These are phyloP conservation scores for Annulohypoxylon bovei DNA, from an alignment of 495 filamentous ascomycete species.

Conservation along the genomic window DNA sequence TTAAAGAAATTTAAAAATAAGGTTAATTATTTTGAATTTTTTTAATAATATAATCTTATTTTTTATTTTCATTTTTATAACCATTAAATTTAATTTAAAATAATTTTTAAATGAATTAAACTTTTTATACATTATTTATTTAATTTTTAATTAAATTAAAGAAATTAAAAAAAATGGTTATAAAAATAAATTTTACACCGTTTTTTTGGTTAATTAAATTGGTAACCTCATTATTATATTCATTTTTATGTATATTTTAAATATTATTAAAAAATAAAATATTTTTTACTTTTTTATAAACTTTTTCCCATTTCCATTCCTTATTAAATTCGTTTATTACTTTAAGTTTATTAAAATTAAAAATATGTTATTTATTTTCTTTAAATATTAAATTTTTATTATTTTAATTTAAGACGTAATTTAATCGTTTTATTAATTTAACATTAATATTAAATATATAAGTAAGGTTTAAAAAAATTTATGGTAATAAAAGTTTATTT, in stretches of 20 bases:
- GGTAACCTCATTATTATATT: neutral
- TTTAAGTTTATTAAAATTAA: neutral
- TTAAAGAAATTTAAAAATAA: neutral
- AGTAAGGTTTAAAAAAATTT: neutral
- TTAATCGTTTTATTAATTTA: neutral
- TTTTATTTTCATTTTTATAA: neutral
- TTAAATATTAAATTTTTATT: neutral
- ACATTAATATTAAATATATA: neutral
- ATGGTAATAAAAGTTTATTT: neutral
- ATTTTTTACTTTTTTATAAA: neutral
- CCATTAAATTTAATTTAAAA: neutral
- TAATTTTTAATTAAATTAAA: neutral
- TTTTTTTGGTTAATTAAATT: neutral
- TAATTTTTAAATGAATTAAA: neutral
- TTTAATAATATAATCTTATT: neutral
- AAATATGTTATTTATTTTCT: neutral
- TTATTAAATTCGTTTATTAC: neutral
- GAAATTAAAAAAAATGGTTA: neutral
- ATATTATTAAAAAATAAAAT: neutral
- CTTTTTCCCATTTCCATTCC: too few relatives aligned
- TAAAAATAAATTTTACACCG: neutral
- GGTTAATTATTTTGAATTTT: neutral
- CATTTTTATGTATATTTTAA: neutral
- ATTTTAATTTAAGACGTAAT: neutral
- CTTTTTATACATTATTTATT: neutral